phyloP scores from a whole-genome alignment of 129 eudicot species.

The Chrysanthemum makinoi region DNA sequence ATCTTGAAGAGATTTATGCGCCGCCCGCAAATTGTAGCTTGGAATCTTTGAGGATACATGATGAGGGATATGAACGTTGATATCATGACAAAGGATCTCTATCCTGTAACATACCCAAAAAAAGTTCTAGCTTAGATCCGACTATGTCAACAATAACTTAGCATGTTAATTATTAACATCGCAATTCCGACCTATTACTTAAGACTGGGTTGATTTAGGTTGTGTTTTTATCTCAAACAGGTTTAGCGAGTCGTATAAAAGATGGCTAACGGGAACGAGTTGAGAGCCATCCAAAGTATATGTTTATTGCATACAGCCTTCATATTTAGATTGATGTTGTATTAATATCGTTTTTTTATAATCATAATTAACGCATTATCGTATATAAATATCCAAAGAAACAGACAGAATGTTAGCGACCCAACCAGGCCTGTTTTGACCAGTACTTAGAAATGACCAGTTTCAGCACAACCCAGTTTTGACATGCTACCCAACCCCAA shows the following conservation, averaged over 20 bases:
- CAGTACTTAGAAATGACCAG: no score
- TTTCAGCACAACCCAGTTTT: no score
- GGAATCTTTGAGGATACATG: constrained; percentile 90
- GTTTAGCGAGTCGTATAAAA: no score
- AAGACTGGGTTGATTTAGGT: no score
- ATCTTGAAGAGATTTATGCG: constrained; percentile 78
- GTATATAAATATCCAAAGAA: no score
- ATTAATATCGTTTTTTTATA: background rate
- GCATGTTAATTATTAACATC: background rate
- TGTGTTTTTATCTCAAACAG: no score
- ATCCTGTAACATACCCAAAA: constrained; percentile 54
- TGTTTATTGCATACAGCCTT: background rate
- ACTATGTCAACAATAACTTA: background rate
- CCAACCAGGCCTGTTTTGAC: no score
- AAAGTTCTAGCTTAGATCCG: background rate
- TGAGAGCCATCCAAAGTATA: background rate
- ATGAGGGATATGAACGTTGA: constrained; percentile 92
- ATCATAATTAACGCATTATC: background rate
- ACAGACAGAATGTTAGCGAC: no score
- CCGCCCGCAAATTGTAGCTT: constrained; percentile 80
- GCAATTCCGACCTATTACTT: no score
- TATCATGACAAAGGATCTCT: constrained; percentile 87
- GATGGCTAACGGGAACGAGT: no score
- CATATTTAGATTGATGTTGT: background rate
- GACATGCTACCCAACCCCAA: no score